Conservation (phyloP, 345 rosid genomes). For the Gossypium anomalum region DNA sequence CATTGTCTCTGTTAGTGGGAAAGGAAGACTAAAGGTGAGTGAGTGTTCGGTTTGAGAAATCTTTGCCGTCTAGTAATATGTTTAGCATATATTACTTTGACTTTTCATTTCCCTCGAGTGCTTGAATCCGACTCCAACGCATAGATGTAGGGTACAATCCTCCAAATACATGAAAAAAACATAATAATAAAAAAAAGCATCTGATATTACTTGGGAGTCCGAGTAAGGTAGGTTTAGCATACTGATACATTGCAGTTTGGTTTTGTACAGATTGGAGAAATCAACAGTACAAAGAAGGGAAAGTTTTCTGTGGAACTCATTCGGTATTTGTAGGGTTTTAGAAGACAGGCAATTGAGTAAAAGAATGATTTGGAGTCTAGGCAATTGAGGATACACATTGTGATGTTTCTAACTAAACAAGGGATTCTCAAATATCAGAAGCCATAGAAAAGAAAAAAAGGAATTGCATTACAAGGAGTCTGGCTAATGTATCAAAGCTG, state of each 20-base stretch:
- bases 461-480: too few species aligned
- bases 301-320: constrained; percentile 77
- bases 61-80: not conserved
- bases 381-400: not conserved
- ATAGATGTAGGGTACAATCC: not conserved
- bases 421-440: too few species aligned
- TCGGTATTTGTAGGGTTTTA: constrained; percentile 43
- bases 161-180: too few species aligned
- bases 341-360: not conserved
- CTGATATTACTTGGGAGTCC: not conserved
- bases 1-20: constrained; percentile 78
- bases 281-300: constrained; percentile 70
- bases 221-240: not conserved
- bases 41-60: not conserved
- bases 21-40: constrained; percentile 81
- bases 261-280: constrained; percentile 62
- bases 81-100: not conserved
- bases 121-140: not conserved
- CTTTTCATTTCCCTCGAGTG: not conserved
- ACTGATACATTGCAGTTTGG: constrained; percentile 7
- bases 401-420: too few species aligned
- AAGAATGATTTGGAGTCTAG: not conserved
- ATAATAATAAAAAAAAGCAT: too few species aligned
- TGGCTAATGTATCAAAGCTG: too few species aligned
- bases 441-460: too few species aligned